Base-by-base conservation (phyloP, 306 rosid genomes). In the Mimosa pudica region DNA sequence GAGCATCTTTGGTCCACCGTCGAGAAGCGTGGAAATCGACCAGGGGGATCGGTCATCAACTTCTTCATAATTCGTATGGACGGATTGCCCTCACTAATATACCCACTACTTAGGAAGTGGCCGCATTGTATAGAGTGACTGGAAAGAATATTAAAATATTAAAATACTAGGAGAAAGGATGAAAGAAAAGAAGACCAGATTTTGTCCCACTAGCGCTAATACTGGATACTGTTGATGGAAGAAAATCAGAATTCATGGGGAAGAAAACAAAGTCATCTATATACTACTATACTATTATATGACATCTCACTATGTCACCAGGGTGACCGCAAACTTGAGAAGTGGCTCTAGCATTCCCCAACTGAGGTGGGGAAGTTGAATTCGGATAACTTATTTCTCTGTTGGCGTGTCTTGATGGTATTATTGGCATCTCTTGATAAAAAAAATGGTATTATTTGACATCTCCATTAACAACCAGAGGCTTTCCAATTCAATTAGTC, bases 1-100 rank as follows among this genome's bases (percentile, higher is more conserved):
- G 83, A 96, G 99, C 92, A 81, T 93, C 60, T 88, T 89, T 51
- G 99, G 99, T 82, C 99, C 98, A 48, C 98, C 99, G 68, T 96
- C 99, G 36, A 90, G 99, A 85, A 81, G 85, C 47, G 83, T 70
- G 63, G 75, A 51, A 13, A 38, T 48, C 3, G 97, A 95, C 77
- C 93, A 76, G 54, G 86, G 62, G 73, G 97, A 85, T 75, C 85
- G 81, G 65, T 77, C 90, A 24, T 85, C 97, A 77, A 78, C 82
- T 79, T 83, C 97, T 45, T 88, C 95, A 13, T 81, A 75, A 60
- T 73, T 58, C 57, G 49, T 60, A 75, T 54, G 52, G 52, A 11
- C 55, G 66, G 80, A 65, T 70, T 61, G 78, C 45, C 72, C 47
- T 52, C 36, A 17, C 36, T 17, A 41, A 57, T 36, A 42, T 44